These are phyloP conservation scores for Lachnellula suecica DNA, from an alignment of 2,329 filamentous ascomycete genomes.

Conservation along the genomic window DNA sequence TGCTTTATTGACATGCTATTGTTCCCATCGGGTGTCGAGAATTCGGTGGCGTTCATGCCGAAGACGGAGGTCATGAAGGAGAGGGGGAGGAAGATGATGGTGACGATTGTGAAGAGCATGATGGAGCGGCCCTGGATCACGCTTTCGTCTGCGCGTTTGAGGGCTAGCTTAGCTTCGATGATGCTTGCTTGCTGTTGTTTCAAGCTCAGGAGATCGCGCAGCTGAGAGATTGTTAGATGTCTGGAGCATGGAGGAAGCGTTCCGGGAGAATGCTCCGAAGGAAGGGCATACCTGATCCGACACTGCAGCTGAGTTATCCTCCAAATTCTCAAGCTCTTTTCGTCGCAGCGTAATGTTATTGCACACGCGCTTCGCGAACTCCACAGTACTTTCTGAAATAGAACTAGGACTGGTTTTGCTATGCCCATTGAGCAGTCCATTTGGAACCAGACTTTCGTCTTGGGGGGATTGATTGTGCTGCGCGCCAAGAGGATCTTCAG, in stretches of 20 bases:
- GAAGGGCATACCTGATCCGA: neutral
- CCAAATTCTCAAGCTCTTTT: slow-evolving; percentile 3
- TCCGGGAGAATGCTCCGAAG: neutral
- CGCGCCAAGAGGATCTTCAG: neutral
- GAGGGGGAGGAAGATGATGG: slow-evolving; percentile 19
- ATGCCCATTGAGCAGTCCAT: neutral
- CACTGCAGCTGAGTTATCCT: neutral
- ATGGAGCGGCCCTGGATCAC: slow-evolving; percentile 37
- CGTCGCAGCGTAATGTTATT: neutral
- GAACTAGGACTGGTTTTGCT: neutral
- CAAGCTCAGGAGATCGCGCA: slow-evolving; percentile 37
- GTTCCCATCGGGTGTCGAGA: slow-evolving; percentile 5
- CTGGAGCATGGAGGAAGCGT: neutral
- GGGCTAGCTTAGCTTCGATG: slow-evolving; percentile 41
- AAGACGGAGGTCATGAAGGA: slow-evolving; percentile 21
- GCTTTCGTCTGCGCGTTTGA: slow-evolving; percentile 39
- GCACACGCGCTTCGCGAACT: neutral
- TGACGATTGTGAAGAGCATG: slow-evolving; percentile 22
- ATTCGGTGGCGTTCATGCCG: slow-evolving; percentile 18
- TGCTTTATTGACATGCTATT: slow-evolving; percentile 9
- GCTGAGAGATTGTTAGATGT: neutral
- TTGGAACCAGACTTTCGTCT: neutral
- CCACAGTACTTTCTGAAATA: slow-evolving; percentile 2
- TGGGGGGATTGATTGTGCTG: neutral
- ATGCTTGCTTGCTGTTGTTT: slow-evolving; percentile 47